Evolutionary conservation across 2,329 filamentous ascomycete genomes (phyloP).

Genomic region (Immersiporthe knoxdaviesiana): DNA sequence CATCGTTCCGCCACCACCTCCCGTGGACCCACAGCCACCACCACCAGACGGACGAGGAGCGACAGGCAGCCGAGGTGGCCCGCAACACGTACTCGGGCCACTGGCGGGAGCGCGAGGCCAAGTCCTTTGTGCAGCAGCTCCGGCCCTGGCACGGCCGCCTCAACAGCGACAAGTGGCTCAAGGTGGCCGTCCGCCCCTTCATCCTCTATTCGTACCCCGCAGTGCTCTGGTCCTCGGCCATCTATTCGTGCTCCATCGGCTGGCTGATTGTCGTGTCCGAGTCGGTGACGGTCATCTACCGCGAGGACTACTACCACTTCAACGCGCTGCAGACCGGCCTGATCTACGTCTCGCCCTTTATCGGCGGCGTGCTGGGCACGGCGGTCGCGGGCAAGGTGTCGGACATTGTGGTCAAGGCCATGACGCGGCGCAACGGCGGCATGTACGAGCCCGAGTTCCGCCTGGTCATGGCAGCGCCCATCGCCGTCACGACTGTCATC

Average conservation of each 20-base stretch:
- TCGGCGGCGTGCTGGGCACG: slow-evolving; percentile 88
- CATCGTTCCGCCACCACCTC: slow-evolving; percentile 24
- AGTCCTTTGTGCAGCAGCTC: slow-evolving; percentile 75
- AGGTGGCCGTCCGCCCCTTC: slow-evolving; percentile 77
- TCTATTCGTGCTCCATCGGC: slow-evolving; percentile 87
- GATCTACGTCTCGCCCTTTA: slow-evolving; percentile 86
- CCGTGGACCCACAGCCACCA: slow-evolving; percentile 18
- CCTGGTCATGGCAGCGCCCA: slow-evolving; percentile 82
- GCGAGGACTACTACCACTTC: slow-evolving; percentile 76
- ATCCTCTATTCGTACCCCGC: slow-evolving; percentile 86
- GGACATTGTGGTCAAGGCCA: slow-evolving; percentile 79
- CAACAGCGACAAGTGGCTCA: slow-evolving; percentile 76
- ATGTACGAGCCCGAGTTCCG: slow-evolving; percentile 95
- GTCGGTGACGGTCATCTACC: slow-evolving; percentile 79
- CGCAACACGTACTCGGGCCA: slow-evolving; percentile 67
- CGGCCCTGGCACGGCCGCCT: slow-evolving; percentile 79
- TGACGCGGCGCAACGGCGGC: slow-evolving; percentile 86
- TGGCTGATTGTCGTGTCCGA: slow-evolving; percentile 97
- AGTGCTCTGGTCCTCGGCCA: slow-evolving; percentile 82
- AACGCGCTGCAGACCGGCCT: slow-evolving; percentile 78
- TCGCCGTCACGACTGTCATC: slow-evolving; percentile 76
- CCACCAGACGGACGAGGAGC: slow-evolving; percentile 46
- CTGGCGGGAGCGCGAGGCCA: slow-evolving; percentile 67
- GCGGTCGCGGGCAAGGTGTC: slow-evolving; percentile 87
- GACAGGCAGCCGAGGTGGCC: slow-evolving; percentile 43